These are phyloP conservation scores for Artomyces pyxidatus DNA, from an alignment of 768 basidiomycete genomes.

Conservation along the genomic window DNA sequence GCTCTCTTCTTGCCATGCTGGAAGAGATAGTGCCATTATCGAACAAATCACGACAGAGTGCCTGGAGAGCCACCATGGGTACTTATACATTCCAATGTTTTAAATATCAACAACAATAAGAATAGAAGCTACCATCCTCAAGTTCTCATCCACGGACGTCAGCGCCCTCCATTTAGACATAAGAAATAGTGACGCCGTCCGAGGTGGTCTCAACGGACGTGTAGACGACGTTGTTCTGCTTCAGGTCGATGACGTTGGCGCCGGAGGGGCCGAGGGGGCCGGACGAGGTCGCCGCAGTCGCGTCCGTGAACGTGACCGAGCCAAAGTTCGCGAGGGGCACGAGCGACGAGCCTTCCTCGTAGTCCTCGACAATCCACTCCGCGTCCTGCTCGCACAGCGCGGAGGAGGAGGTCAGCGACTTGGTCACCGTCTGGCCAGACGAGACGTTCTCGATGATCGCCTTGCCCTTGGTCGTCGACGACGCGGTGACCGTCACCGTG, in stretches of 20 bases:
- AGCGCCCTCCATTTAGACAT: no score
- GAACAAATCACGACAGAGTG: no score
- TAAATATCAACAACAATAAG: no score
- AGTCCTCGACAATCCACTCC: conserved; percentile 33
- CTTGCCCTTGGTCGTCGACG: conserved; percentile 20
- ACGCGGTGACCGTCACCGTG: conserved; percentile 23
- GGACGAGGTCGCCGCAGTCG: conserved; percentile 20
- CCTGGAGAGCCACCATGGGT: no score
- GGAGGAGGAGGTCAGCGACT: conserved; percentile 22
- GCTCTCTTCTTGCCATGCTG: no score
- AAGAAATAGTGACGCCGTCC: conserved; percentile 20
- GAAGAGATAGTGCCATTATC: no score
- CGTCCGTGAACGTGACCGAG: conserved; percentile 29
- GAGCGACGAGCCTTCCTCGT: conserved; percentile 17
- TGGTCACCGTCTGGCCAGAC: conserved; percentile 22
- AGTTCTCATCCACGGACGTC: no score
- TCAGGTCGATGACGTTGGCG: conserved; percentile 28
- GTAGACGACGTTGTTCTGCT: conserved; percentile 25
- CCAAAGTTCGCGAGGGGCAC: conserved; percentile 33
- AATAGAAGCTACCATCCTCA: no score
- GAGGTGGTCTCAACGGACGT: conserved; percentile 22
- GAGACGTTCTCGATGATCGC: conserved; percentile 22
- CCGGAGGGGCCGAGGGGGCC: conserved; percentile 16
- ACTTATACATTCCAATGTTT: no score
- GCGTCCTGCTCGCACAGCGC: conserved; percentile 28